Conservation (phyloP, 768 basidiomycete species). For the Psilocybe cubensis region DNA sequence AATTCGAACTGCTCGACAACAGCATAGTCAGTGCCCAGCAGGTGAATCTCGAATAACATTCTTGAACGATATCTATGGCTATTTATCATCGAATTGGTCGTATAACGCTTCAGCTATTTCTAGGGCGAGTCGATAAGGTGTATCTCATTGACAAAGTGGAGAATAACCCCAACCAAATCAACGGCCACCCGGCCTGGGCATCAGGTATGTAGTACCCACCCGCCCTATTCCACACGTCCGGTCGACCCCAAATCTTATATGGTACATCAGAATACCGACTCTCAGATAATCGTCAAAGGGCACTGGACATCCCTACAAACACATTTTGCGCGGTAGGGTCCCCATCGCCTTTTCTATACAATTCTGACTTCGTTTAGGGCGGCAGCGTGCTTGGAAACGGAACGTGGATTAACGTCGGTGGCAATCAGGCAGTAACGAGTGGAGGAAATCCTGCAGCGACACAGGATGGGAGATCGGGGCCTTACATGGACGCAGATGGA, state of each 20-base stretch:
- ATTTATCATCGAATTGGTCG: background rate
- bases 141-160: conserved; percentile 81
- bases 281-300: conserved; percentile 54
- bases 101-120: conserved; percentile 56
- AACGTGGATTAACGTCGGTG: conserved; percentile 80
- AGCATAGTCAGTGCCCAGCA: conserved; percentile 76
- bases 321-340: conserved; percentile 74
- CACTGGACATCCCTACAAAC: conserved; percentile 80
- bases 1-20: conserved; percentile 68
- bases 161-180: conserved; percentile 63
- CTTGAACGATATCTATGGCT: background rate
- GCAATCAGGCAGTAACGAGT: conserved; percentile 66
- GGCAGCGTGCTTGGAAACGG: conserved; percentile 72
- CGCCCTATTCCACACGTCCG: conserved; percentile 8
- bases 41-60: conserved; percentile 34
- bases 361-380: conserved; percentile 31
- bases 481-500: conserved; percentile 63
- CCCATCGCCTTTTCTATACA: background rate
- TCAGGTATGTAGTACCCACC: too few species aligned
- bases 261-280: conserved; percentile 53
- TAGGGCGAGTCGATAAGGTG: conserved; percentile 47
- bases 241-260: background rate
- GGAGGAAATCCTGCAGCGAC: conserved; percentile 51
- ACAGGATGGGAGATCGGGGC: conserved; percentile 47
- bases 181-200: conserved; percentile 74